phyloP scores from a whole-genome alignment of 2,329 filamentous ascomycete species.

The Fusarium sp. region DNA sequence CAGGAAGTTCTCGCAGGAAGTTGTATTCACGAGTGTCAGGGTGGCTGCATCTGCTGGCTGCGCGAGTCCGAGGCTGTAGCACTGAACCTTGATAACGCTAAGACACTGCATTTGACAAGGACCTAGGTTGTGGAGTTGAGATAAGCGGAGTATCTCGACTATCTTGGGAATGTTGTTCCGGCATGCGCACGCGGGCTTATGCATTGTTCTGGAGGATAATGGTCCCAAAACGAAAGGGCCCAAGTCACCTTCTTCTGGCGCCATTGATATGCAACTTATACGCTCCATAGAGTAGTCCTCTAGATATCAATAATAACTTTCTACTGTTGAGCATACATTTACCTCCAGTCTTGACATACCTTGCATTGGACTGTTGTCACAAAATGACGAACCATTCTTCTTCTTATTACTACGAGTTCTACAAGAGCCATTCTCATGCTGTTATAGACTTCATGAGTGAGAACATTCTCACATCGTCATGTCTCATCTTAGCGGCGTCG shows the following conservation, averaged over 20 bases:
- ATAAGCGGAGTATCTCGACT: accelerated
- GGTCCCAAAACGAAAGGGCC: accelerated
- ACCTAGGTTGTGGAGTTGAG: accelerated
- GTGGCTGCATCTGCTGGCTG: not conserved
- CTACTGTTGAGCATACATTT: accelerated
- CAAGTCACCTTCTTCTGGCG: accelerated
- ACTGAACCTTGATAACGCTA: not conserved
- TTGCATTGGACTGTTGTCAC: accelerated
- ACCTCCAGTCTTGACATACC: accelerated
- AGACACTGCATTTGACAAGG: not conserved
- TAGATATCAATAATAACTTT: accelerated
- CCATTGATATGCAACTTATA: too few relatives aligned
- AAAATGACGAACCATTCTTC: not conserved
- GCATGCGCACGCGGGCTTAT: accelerated
- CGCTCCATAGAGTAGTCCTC: too few relatives aligned
- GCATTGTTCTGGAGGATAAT: accelerated
- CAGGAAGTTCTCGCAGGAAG: too few relatives aligned
- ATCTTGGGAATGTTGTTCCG: accelerated
- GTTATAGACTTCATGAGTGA: accelerated
- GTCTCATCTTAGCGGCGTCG: not conserved
- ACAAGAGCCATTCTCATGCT: not conserved
- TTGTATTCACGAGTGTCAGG: not conserved
- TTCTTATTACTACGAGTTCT: too few relatives aligned
- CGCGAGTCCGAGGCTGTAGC: accelerated
- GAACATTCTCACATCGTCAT: not conserved